These are phyloP conservation scores for Heterobasidion irregulare DNA, from an alignment of 1,284 basidiomycete species.

Conservation along the genomic window DNA sequence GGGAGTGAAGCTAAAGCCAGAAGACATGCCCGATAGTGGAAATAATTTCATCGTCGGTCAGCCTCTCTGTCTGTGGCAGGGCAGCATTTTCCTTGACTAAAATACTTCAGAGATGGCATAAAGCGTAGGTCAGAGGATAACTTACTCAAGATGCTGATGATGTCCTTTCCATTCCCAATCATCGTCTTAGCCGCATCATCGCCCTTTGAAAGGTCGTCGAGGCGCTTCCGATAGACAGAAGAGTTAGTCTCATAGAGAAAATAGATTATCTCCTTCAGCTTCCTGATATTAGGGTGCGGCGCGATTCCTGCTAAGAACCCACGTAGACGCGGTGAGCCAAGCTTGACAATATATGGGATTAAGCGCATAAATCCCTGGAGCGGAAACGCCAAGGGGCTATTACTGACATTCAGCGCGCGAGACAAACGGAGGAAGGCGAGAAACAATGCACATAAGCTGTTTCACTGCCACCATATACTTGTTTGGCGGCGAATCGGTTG, in stretches of 20 bases:
- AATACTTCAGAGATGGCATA: not conserved
- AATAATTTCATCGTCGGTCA: not conserved
- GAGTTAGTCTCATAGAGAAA: conserved; percentile 24
- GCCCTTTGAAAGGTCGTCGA: conserved; percentile 24
- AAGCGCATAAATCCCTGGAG: conserved; percentile 17
- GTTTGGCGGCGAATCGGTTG: conserved; percentile 8
- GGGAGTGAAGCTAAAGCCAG: not conserved
- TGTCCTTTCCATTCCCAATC: conserved; percentile 31
- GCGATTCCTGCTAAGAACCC: conserved; percentile 21
- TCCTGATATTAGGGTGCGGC: conserved; percentile 22
- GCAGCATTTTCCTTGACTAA: not conserved
- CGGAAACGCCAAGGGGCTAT: not conserved
- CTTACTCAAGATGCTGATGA: conserved; percentile 35
- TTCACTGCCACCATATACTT: conserved; percentile 21
- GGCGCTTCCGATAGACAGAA: conserved; percentile 26
- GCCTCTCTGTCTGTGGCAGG: not conserved
- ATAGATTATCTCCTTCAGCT: conserved; percentile 24
- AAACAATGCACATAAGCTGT: conserved; percentile 12
- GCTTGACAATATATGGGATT: conserved; percentile 7
- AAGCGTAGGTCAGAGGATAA: not conserved
- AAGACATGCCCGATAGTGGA: not conserved
- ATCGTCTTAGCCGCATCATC: conserved; percentile 23
- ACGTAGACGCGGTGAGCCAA: conserved; percentile 13
- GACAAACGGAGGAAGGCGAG: not conserved
- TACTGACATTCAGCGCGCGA: not conserved